Percentiles rank a stretch among this genome's conserved stretches.
Conservation (phyloP, 2,329 filamentous ascomycete genomes). For the Botryotinia convoluta region DNA sequence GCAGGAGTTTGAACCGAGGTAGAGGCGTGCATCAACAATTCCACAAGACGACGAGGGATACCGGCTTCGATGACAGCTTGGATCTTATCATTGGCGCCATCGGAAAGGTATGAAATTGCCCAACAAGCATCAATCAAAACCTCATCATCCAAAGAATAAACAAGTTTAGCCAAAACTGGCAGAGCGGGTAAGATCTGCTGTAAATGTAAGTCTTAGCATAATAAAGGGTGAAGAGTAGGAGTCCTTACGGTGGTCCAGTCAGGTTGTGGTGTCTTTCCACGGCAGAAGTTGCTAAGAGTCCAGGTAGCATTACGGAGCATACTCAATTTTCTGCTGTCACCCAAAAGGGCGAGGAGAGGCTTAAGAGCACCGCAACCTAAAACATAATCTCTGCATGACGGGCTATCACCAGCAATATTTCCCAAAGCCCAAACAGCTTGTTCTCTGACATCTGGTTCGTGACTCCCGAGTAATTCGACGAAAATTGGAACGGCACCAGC, state of each 20-base stretch:
- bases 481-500: slow-evolving; percentile 98
- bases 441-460: slow-evolving; percentile 95
- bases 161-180: slow-evolving; percentile 91
- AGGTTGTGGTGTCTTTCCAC: slow-evolving; percentile 97
- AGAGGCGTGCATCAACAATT: slow-evolving; percentile 96
- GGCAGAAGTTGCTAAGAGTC: slow-evolving; percentile 99
- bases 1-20: slow-evolving; percentile 98
- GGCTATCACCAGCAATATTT: slow-evolving; percentile 98
- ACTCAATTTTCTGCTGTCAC: slow-evolving; percentile 97
- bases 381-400: slow-evolving; percentile 95
- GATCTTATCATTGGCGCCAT: slow-evolving; percentile 98
- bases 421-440: slow-evolving; percentile 98
- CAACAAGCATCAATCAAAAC: slow-evolving; percentile 98
- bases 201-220: slow-evolving; percentile 34
- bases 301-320: slow-evolving; percentile 99
- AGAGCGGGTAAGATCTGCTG: slow-evolving; percentile 86
- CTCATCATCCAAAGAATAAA: slow-evolving; percentile 97
- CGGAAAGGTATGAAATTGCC: slow-evolving; percentile 98
- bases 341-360: slow-evolving; percentile 83
- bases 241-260: slow-evolving; percentile 87
- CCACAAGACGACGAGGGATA: slow-evolving; percentile 92
- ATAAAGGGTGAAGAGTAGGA: slow-evolving; percentile 9
- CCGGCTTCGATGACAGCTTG: slow-evolving; percentile 98
- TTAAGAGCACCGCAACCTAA: slow-evolving; percentile 86
- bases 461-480: slow-evolving; percentile 90